phyloP scores from a whole-genome alignment of 768 basidiomycete genomes.

The Russula lepida region DNA sequence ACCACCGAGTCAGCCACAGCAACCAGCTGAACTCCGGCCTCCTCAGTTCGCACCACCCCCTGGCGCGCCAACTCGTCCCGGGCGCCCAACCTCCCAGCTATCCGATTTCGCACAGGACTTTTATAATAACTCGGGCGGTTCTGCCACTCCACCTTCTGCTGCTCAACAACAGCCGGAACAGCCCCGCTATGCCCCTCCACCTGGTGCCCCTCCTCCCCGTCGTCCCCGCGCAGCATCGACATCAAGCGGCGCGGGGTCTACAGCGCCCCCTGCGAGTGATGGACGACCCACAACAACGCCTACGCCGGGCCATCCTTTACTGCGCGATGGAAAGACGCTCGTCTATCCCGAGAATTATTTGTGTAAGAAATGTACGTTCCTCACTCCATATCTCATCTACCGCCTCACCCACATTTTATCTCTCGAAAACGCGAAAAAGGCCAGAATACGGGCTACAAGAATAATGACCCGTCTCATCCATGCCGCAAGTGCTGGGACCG shows the following conservation, averaged over 20 bases:
- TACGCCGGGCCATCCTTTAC: constrained; percentile 56
- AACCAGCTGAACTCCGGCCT: not conserved
- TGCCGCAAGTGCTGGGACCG: constrained; percentile 72
- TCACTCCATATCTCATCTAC: not conserved
- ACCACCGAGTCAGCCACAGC: not conserved
- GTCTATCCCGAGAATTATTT: constrained; percentile 58
- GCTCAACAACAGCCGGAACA: not conserved
- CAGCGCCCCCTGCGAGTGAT: constrained; percentile 34
- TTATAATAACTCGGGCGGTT: constrained; percentile 44
- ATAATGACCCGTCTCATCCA: constrained; percentile 54
- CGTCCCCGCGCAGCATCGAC: constrained; percentile 13
- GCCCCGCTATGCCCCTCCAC: constrained; percentile 30
- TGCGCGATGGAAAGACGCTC: constrained; percentile 51
- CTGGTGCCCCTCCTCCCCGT: constrained; percentile 24
- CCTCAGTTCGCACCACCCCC: constrained; percentile 21
- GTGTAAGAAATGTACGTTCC: constrained; percentile 57
- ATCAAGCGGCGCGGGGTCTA: constrained; percentile 1
- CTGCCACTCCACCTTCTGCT: constrained; percentile 17
- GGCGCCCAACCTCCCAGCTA: constrained; percentile 13
- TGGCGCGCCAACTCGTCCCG: not conserved
- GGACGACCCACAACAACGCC: constrained; percentile 57
- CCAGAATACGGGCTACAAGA: constrained; percentile 67
- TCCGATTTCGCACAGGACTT: constrained; percentile 62
- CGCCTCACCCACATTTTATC: not conserved
- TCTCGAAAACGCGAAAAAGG: constrained; percentile 34